A percentile compares a stretch with the other conserved stretches of the same genome.
phyloP scores from a whole-genome alignment of 2,329 filamentous ascomycete species.

The Aspergillus udagawae region DNA sequence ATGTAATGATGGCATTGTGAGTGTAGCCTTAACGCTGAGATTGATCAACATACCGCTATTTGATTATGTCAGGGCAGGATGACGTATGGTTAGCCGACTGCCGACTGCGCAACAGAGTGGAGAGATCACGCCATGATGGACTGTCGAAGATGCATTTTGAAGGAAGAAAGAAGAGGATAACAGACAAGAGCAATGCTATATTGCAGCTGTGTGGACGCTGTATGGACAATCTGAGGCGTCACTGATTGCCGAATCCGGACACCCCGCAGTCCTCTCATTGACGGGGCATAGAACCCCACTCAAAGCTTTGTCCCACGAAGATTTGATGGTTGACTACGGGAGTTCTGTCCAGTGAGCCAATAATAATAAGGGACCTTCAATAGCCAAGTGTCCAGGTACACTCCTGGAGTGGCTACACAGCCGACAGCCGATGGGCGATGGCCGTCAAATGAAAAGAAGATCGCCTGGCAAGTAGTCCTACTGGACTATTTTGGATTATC shows the following conservation, averaged over 20 bases:
- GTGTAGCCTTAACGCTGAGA: neutral
- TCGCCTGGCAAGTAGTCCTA: neutral
- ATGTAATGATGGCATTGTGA: neutral
- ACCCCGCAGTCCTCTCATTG: neutral
- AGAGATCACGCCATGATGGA: neutral
- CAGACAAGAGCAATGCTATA: neutral
- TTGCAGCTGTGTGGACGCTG: neutral
- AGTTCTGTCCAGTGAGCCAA: neutral
- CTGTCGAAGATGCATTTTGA: no score
- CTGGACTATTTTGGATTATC: neutral
- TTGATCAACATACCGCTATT: neutral
- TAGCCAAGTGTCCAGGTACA: neutral
- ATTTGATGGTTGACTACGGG: neutral
- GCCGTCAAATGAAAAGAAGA: neutral
- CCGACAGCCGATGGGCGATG: constrained; percentile 15
- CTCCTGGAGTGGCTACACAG: neutral
- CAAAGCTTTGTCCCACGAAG: neutral
- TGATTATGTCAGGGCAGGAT: neutral
- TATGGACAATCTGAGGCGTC: neutral
- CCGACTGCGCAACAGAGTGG: constrained; percentile 2
- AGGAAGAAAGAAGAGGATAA: neutral
- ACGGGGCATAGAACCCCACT: neutral
- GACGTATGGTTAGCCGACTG: constrained; percentile 10
- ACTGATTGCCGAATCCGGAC: neutral
- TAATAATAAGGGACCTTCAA: neutral